Conservation (phyloP, 805 yeast genomes). For the Candida takata region DNA sequence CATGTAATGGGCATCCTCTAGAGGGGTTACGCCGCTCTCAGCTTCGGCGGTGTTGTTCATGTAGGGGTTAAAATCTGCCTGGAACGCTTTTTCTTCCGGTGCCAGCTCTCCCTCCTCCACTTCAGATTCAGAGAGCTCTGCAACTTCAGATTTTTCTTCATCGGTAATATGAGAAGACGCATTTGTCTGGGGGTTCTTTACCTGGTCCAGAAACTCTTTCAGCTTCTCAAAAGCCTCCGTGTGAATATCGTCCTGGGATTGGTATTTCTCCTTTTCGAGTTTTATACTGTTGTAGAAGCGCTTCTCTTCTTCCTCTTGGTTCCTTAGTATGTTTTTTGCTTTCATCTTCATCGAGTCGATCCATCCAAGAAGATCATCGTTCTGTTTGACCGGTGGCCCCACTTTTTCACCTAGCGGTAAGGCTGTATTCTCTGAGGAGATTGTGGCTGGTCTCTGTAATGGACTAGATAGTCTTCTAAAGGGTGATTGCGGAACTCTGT, state of each 20-base stretch:
- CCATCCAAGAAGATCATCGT: slow-evolving; percentile 27
- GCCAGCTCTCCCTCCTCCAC: too few species aligned
- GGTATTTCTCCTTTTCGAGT: slow-evolving; percentile 21
- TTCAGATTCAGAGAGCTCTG: too few species aligned
- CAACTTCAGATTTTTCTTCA: not conserved
- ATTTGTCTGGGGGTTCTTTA: too few species aligned
- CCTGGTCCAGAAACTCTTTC: slow-evolving; percentile 10
- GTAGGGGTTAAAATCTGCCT: too few species aligned
- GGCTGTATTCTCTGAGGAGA: not conserved
- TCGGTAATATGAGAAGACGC: not conserved
- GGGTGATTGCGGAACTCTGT: slow-evolving; percentile 16
- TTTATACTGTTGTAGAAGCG: slow-evolving; percentile 29
- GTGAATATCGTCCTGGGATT: slow-evolving; percentile 18
- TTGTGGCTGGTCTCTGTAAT: slow-evolving; percentile 2
- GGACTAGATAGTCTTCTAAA: slow-evolving; percentile 19
- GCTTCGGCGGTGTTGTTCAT: too few species aligned
- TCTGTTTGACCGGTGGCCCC: not conserved
- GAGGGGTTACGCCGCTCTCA: too few species aligned
- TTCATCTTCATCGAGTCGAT: slow-evolving; percentile 27
- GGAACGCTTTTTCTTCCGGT: too few species aligned
- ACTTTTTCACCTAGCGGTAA: not conserved
- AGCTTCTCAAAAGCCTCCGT: slow-evolving; percentile 22
- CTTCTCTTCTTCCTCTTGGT: slow-evolving; percentile 31
- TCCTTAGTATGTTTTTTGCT: slow-evolving; percentile 26
- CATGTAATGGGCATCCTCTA: slow-evolving; percentile 5